These are phyloP conservation scores for Brettanomyces custersianus DNA, from an alignment of 805 yeast species.

Conservation along the genomic window DNA sequence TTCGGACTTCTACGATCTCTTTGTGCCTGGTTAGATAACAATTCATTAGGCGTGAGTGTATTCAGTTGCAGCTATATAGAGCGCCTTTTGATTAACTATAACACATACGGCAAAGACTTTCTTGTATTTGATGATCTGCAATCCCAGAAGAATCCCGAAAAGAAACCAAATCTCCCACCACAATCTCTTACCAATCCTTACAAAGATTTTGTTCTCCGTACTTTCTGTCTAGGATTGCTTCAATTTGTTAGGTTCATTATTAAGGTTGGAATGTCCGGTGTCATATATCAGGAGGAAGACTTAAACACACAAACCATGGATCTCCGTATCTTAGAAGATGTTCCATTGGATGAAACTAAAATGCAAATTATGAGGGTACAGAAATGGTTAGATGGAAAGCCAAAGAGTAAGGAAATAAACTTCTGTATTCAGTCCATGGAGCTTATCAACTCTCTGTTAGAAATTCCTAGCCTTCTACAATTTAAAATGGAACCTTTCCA, in stretches of 20 bases:
- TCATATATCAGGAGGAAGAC: constrained; percentile 69
- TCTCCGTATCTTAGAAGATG: constrained; percentile 21
- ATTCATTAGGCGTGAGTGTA: constrained; percentile 68
- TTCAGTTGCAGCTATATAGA: constrained; percentile 62
- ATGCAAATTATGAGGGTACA: constrained; percentile 26
- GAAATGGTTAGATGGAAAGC: constrained; percentile 19
- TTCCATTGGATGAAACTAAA: constrained; percentile 11
- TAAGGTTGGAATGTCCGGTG: constrained; percentile 43
- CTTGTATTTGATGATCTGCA: constrained; percentile 5
- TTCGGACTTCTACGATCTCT: constrained; percentile 45
- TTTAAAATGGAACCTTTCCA: constrained; percentile 2
- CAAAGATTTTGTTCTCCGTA: constrained; percentile 42
- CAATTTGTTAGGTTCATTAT: constrained; percentile 42
- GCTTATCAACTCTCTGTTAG: neutral
- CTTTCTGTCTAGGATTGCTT: constrained; percentile 43
- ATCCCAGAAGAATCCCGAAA: neutral
- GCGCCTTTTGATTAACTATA: constrained; percentile 10
- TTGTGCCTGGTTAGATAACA: constrained; percentile 69
- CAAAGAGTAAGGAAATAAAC: neutral
- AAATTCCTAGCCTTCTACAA: constrained; percentile 3
- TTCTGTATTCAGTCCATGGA: neutral
- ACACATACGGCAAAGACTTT: constrained; percentile 6
- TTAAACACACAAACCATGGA: constrained; percentile 57
- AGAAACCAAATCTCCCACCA: neutral
- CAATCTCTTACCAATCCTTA: constrained; percentile 15